A percentile compares a stretch with the other conserved stretches of the same genome.
These are phyloP conservation scores for Colletotrichum liaoningense DNA, from an alignment of 2,329 filamentous ascomycete genomes.

Conservation along the genomic window DNA sequence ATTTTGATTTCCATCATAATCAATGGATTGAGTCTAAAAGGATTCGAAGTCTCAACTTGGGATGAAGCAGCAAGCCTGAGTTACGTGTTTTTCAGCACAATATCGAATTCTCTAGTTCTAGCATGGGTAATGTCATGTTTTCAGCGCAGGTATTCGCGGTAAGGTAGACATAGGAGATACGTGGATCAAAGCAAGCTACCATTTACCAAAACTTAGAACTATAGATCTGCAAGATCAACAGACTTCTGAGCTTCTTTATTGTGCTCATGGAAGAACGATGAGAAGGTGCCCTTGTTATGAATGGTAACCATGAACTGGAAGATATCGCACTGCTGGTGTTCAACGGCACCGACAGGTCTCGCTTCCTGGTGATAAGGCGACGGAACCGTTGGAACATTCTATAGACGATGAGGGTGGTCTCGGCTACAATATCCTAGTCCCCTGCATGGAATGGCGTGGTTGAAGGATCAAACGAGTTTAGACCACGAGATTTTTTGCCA, in stretches of 20 bases:
- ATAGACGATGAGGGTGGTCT: not conserved
- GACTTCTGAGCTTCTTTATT: not conserved
- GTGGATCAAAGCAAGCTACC: too few relatives aligned
- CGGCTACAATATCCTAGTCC: not conserved
- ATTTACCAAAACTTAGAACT: too few relatives aligned
- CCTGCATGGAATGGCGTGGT: not conserved
- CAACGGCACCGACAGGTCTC: not conserved
- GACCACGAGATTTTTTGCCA: too few relatives aligned
- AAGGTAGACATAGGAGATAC: too few relatives aligned
- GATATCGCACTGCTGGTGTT: not conserved
- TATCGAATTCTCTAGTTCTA: too few relatives aligned
- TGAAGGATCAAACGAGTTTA: not conserved
- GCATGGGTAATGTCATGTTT: too few relatives aligned
- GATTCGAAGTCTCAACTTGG: too few relatives aligned
- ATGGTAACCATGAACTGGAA: not conserved
- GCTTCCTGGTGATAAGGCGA: not conserved
- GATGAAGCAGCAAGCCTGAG: too few relatives aligned
- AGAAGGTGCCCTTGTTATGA: not conserved
- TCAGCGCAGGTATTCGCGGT: too few relatives aligned
- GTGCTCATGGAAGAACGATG: not conserved
- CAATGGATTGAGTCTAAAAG: too few relatives aligned
- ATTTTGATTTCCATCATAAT: too few relatives aligned
- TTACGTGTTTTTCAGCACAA: too few relatives aligned
- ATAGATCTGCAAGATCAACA: not conserved
- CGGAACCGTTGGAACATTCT: not conserved